These are phyloP conservation scores for Penicillium hordei DNA, from an alignment of 2,329 filamentous ascomycete genomes.

Conservation along the genomic window DNA sequence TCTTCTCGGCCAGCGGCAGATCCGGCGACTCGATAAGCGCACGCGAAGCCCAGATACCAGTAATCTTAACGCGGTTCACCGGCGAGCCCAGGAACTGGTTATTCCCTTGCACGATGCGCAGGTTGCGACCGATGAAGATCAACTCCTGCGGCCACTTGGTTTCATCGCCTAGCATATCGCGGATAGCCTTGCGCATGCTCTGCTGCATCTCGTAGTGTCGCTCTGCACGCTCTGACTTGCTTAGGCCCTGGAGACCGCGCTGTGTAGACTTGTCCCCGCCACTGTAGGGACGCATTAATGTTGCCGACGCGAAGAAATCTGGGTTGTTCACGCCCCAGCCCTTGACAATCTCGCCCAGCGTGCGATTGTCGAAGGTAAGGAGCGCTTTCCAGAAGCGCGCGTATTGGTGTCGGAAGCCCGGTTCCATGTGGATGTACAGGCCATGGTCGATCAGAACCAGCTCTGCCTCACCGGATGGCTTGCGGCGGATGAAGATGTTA, in stretches of 20 bases:
- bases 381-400: constrained; percentile 89
- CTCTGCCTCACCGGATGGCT: constrained; percentile 78
- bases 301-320: constrained; percentile 89
- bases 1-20: constrained; percentile 61
- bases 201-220: constrained; percentile 77
- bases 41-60: constrained; percentile 82
- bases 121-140: constrained; percentile 86
- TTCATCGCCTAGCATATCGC: constrained; percentile 79
- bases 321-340: constrained; percentile 86
- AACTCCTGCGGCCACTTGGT: constrained; percentile 87
- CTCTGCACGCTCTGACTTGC: constrained; percentile 56
- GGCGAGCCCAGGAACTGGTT: constrained; percentile 88
- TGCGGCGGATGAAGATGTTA: constrained; percentile 91
- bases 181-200: constrained; percentile 69
- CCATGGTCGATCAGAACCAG: constrained; percentile 96
- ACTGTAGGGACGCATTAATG: constrained; percentile 84
- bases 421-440: constrained; percentile 87
- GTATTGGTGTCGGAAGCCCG: constrained; percentile 82
- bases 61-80: constrained; percentile 90
- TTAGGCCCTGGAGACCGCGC: constrained; percentile 53
- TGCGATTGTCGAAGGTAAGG: constrained; percentile 87
- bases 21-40: constrained; percentile 75
- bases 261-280: constrained; percentile 72
- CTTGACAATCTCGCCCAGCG: constrained; percentile 68
- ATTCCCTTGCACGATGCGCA: constrained; percentile 90